These are phyloP conservation scores for Meripilus lineatus DNA, from an alignment of 1,284 basidiomycete species.

Conservation along the genomic window DNA sequence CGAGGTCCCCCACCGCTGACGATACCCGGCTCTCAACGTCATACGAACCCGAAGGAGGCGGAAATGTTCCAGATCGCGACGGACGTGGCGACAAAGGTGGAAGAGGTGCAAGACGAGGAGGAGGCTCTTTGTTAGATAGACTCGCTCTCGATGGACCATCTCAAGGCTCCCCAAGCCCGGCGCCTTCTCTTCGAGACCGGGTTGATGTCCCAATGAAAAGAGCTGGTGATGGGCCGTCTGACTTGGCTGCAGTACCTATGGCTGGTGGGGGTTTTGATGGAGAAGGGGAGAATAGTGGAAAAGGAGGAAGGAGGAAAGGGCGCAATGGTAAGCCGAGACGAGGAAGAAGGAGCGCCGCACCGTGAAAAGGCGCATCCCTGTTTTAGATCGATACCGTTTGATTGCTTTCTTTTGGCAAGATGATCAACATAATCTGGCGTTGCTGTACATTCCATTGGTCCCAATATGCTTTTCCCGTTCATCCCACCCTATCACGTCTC, in stretches of 20 bases:
- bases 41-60: not conserved
- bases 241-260: constrained; percentile 5
- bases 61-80: not conserved
- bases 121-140: constrained; percentile 14
- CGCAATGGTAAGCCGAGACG: constrained; percentile 10
- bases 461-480: too few relatives aligned
- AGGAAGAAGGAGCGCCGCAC: constrained; percentile 5
- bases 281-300: constrained; percentile 5
- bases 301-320: constrained; percentile 8
- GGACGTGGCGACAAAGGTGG: not conserved
- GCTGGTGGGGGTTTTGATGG: constrained; percentile 3
- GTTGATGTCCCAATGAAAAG: constrained; percentile 8
- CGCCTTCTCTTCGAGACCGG: constrained; percentile 9
- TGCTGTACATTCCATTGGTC: too few relatives aligned
- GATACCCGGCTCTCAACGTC: too few relatives aligned
- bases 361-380: not conserved
- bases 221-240: constrained; percentile 3
- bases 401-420: too few relatives aligned
- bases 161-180: not conserved
- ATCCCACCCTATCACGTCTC: too few relatives aligned
- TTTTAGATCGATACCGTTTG: too few relatives aligned
- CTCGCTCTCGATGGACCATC: constrained; percentile 9
- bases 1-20: not conserved
- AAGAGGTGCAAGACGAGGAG: constrained; percentile 3
- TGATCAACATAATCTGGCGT: too few relatives aligned